phyloP scores from a whole-genome alignment of 768 basidiomycete species.

The Tylopilus balloui region DNA sequence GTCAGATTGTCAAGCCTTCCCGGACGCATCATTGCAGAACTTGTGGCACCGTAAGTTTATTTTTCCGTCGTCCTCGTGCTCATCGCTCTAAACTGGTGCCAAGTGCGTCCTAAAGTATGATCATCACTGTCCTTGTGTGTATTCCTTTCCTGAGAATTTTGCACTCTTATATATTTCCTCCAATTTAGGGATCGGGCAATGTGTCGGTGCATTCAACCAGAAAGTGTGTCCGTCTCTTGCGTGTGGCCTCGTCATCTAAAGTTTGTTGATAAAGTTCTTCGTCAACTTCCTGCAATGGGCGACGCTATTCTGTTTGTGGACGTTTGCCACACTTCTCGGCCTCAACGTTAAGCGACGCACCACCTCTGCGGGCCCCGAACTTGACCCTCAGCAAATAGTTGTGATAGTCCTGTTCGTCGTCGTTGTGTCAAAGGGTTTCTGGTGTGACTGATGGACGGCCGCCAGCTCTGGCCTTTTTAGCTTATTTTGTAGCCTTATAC shows the following conservation, averaged over 20 bases:
- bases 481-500: conserved; percentile 61
- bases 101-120: conserved; percentile 83
- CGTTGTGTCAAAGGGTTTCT: background rate
- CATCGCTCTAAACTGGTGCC: background rate
- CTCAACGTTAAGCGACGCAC: conserved; percentile 39
- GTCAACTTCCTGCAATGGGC: conserved; percentile 72
- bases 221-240: conserved; percentile 46
- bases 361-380: conserved; percentile 18
- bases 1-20: conserved; percentile 67
- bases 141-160: background rate
- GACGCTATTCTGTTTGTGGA: conserved; percentile 56
- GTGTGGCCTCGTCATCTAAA: background rate
- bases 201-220: conserved; percentile 89
- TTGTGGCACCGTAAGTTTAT: conserved; percentile 69
- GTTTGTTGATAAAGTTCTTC: conserved; percentile 57
- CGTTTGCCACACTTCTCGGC: conserved; percentile 54
- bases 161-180: background rate
- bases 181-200: conserved; percentile 80
- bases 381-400: conserved; percentile 69
- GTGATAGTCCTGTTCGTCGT: conserved; percentile 68
- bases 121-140: conserved; percentile 86
- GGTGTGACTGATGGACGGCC: conserved; percentile 5
- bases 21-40: conserved; percentile 75
- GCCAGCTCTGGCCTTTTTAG: conserved; percentile 64
- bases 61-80: background rate